Percentiles rank a stretch among this genome's conserved stretches.
phyloP scores from a whole-genome alignment of 768 basidiomycete species.

The Coprinopsis strossmayeri region DNA sequence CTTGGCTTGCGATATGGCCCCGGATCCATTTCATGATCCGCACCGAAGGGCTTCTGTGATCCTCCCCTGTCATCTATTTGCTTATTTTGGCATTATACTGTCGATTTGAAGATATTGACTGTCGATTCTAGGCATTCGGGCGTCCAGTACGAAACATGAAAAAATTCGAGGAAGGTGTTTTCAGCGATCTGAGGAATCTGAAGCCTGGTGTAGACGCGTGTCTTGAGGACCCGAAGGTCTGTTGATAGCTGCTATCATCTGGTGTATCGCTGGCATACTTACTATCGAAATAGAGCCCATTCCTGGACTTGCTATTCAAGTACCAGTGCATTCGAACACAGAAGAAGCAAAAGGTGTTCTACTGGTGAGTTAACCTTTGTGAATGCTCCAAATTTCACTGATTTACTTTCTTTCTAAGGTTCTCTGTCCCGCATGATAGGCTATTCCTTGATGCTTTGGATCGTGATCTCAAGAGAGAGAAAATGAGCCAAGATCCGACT shows the following conservation, averaged over 20 bases:
- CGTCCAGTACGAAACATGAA: slow-evolving; percentile 90
- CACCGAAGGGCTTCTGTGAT: slow-evolving; percentile 1
- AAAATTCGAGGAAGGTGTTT: slow-evolving; percentile 97
- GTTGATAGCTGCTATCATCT: slow-evolving; percentile 16
- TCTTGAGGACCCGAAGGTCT: slow-evolving; percentile 92
- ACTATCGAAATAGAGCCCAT: slow-evolving; percentile 71
- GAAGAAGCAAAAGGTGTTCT: slow-evolving; percentile 99
- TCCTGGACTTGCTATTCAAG: slow-evolving; percentile 91
- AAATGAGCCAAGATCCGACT: slow-evolving; percentile 82
- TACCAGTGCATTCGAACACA: slow-evolving; percentile 96
- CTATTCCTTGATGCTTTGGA: slow-evolving; percentile 96
- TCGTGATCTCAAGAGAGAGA: slow-evolving; percentile 93
- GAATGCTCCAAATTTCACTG: no score
- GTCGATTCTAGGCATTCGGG: slow-evolving; percentile 56
- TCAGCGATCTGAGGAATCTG: slow-evolving; percentile 86
- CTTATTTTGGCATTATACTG: slow-evolving; percentile 6
- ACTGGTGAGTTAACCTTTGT: no score
- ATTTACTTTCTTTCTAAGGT: no score
- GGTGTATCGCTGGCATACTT: slow-evolving; percentile 25
- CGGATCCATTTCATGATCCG: no score
- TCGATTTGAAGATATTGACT: slow-evolving; percentile 10
- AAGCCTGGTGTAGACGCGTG: slow-evolving; percentile 92
- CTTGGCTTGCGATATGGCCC: neutral
- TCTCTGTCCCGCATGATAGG: slow-evolving; percentile 94
- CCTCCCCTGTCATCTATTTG: neutral